A percentile compares a stretch with the other conserved stretches of the same genome.
Conservation (phyloP, 768 basidiomycete species). For the Termitomyces sp. region DNA sequence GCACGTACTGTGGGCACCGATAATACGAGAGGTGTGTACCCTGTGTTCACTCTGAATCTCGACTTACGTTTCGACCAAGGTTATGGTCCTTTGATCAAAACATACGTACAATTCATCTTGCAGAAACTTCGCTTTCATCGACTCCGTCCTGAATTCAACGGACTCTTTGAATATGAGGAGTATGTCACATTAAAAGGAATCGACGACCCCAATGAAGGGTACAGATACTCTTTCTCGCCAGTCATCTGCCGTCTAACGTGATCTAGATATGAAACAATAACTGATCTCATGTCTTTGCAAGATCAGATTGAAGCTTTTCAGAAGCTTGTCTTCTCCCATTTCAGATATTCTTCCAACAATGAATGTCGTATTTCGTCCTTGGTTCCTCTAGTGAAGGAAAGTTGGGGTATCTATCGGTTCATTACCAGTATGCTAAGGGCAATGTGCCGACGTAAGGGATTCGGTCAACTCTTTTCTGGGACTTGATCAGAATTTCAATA, state of each 20-base stretch:
- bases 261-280: slow-evolving; percentile 91
- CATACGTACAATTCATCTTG: slow-evolving; percentile 93
- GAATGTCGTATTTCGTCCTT: slow-evolving; percentile 96
- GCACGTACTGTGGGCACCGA: slow-evolving; percentile 81
- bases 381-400: slow-evolving; percentile 97
- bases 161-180: slow-evolving; percentile 98
- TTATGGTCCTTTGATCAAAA: slow-evolving; percentile 88
- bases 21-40: slow-evolving; percentile 61
- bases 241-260: slow-evolving; percentile 10
- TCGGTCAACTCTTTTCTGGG: background rate
- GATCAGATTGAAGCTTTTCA: slow-evolving; percentile 99
- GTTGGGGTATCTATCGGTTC: slow-evolving; percentile 98
- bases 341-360: slow-evolving; percentile 86
- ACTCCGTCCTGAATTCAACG: slow-evolving; percentile 95
- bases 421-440: slow-evolving; percentile 98
- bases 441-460: slow-evolving; percentile 79
- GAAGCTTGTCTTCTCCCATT: slow-evolving; percentile 94
- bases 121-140: slow-evolving; percentile 96
- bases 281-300: slow-evolving; percentile 95
- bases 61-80: slow-evolving; percentile 40
- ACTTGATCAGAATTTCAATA: slow-evolving; percentile 22
- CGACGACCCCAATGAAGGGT: slow-evolving; percentile 99
- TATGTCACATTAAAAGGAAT: slow-evolving; percentile 96
- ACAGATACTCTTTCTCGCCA: slow-evolving; percentile 21
- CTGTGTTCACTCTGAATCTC: background rate